phyloP scores from a whole-genome alignment of 2,329 filamentous ascomycete species.

The Curvularia sp. region DNA sequence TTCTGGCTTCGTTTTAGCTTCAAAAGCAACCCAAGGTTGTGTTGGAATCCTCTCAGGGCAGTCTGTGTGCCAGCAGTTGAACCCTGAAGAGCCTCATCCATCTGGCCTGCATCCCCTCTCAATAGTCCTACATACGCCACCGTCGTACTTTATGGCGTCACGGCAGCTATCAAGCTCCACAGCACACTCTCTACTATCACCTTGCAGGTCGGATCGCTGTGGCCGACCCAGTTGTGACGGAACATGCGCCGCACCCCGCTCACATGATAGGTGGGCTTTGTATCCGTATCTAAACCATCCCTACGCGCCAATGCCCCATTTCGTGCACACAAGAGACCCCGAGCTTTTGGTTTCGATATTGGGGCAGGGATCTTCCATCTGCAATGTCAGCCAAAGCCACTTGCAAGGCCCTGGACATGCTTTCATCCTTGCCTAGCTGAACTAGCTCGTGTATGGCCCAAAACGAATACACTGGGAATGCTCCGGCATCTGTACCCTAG shows the following conservation, averaged over 20 bases:
- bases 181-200: conserved; percentile 1
- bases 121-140: background rate
- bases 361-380: conserved; percentile 21
- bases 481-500: conserved; percentile 5
- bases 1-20: background rate
- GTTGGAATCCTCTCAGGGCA: background rate
- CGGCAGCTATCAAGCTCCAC: conserved; percentile 2
- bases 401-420: conserved; percentile 5
- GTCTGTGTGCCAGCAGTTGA: background rate
- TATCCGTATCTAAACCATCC: conserved; percentile 4
- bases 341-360: conserved; percentile 4
- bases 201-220: conserved; percentile 1
- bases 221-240: conserved; percentile 4
- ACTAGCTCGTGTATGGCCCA: conserved; percentile 15
- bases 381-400: conserved; percentile 9
- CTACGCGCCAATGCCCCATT: conserved; percentile 11
- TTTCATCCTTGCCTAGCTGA: conserved; percentile 19
- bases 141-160: conserved; percentile 1
- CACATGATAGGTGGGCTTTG: conserved; percentile 2
- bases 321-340: background rate
- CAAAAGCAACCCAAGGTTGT: background rate
- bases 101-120: background rate
- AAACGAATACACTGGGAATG: conserved; percentile 2
- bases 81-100: background rate
- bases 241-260: conserved; percentile 9